Evolutionary conservation across 2,329 filamentous ascomycete genomes (phyloP), one percentile per base, ranked within the genome.

Genomic region (Phaeosphaeria sp.): DNA sequence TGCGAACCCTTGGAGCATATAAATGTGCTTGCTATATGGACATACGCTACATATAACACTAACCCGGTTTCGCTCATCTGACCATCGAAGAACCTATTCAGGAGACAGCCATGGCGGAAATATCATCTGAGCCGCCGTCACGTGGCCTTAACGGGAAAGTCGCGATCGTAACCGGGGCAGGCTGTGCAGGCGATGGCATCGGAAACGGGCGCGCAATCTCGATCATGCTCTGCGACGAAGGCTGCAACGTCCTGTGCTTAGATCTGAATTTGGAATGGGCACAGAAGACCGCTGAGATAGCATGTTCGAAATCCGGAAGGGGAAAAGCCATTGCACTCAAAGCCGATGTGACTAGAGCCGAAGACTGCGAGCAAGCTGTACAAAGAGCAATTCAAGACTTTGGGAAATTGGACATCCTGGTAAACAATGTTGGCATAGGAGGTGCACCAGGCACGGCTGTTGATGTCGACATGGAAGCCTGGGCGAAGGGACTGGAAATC

Each of bases 361-460:
- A 56, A 0, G 84, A 88, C 53, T 90, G 87, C 65, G 74, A 82
- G 49, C 58, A 57, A 17, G 69, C 72, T 27, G 77, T 80, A 59
- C 53, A 79, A 0, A 55, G 70, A 0, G 81, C 86, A 0, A 15
- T 86, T 1, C 57, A 77, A 2, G 64, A 72, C 1, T 89, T 84
- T 61, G 86, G 86, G 0, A 77, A 84, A 1, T 61, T 90, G 1
- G 86, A 90, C 64, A 86, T 90, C 43, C 75, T 90, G 0, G 78
- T 90, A 36, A 90, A 90, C 66, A 87, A 86, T 55, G 88, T 90
- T 1, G 89, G 88, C 0, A 77, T 89, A 20, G 80, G 80, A 3
- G 88, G 88, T 0, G 82, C 86, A 0, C 55, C 75, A 1, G 88
- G 88, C 0, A 88, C 84, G 1, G 87, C 87, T 0, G 79, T 86